Percentiles rank a stretch among this genome's conserved stretches.
These are phyloP conservation scores for Penstemon eatonii DNA, from an alignment of 257 asterid genomes.

Conservation along the genomic window DNA sequence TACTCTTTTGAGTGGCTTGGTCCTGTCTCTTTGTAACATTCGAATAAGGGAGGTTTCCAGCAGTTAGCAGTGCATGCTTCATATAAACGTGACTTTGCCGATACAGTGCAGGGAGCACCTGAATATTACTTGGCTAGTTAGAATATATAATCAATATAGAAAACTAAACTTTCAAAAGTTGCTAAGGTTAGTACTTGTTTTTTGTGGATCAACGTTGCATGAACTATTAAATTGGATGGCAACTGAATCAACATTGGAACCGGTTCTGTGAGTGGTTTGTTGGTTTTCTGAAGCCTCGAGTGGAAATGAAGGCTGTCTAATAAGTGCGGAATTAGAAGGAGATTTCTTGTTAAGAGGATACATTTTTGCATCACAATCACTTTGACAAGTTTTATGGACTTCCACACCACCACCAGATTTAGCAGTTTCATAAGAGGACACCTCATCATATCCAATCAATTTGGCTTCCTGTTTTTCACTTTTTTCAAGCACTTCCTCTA, in stretches of 20 bases:
- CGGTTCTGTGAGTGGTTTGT: constrained; percentile 28
- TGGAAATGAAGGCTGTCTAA: constrained; percentile 20
- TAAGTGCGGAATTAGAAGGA: constrained; percentile 31
- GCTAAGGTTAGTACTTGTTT: constrained; percentile 46
- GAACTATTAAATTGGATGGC: constrained; percentile 20
- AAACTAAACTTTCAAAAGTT: constrained; percentile 20
- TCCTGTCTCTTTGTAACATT: constrained; percentile 68
- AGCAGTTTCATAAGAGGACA: constrained; percentile 33
- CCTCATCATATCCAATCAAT: constrained; percentile 84
- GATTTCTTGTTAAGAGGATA: constrained; percentile 36
- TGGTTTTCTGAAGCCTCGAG: constrained; percentile 32
- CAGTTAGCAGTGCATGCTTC: constrained; percentile 78
- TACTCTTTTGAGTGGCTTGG: constrained; percentile 84
- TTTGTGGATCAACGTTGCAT: constrained; percentile 29
- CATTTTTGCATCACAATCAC: constrained; percentile 33
- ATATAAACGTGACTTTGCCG: constrained; percentile 67
- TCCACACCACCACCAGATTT: constrained; percentile 22
- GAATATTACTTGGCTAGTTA: constrained; percentile 28
- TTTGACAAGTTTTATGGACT: constrained; percentile 40
- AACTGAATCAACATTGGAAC: constrained; percentile 28
- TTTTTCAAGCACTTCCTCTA: constrained; percentile 61
- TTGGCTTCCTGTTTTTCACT: constrained; percentile 50
- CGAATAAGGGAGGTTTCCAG: constrained; percentile 85
- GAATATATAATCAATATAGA: constrained; percentile 20
- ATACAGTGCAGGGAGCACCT: constrained; percentile 46